Conservation (phyloP, 164 flowering plant species). For the Cinnamomum micranthum region DNA sequence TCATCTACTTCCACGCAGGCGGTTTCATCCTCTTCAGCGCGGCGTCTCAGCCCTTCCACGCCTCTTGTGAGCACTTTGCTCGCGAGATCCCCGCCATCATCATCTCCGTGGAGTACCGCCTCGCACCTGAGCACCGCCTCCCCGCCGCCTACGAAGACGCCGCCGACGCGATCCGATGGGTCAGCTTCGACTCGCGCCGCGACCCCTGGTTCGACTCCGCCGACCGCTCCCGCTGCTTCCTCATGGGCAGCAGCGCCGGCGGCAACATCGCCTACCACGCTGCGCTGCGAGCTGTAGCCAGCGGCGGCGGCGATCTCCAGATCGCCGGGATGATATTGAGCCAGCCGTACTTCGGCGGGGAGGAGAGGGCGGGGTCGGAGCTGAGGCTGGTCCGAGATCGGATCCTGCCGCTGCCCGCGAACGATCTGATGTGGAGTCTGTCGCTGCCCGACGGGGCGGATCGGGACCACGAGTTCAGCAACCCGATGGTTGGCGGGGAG, state of each 20-base stretch:
- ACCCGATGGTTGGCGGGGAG: constrained; percentile 7
- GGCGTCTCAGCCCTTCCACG: constrained; percentile 32
- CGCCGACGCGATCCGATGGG: constrained; percentile 38
- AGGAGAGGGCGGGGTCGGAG: neutral
- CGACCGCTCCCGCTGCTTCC: constrained; percentile 6
- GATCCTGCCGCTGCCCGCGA: neutral
- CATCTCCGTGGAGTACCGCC: constrained; percentile 46
- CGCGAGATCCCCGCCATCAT: constrained; percentile 28
- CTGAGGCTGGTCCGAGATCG: neutral
- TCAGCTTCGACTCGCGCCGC: constrained; percentile 10
- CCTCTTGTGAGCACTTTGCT: constrained; percentile 25
- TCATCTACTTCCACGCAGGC: constrained; percentile 28
- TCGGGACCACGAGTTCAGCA: constrained; percentile 13
- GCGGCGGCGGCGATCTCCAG: neutral
- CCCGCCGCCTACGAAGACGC: constrained; percentile 54
- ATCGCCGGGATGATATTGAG: constrained; percentile 9
- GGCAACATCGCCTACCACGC: constrained; percentile 5
- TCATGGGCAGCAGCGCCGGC: constrained; percentile 11
- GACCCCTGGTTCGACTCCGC: constrained; percentile 30
- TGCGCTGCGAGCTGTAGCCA: neutral
- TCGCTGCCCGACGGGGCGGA: constrained; percentile 33
- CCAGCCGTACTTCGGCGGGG: constrained; percentile 7
- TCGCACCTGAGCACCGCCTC: constrained; percentile 52
- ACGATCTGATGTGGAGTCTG: constrained; percentile 29
- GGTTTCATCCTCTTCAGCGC: constrained; percentile 35